Conservation (phyloP, 164 flowering plant species). For the Cinnamomum chago region DNA sequence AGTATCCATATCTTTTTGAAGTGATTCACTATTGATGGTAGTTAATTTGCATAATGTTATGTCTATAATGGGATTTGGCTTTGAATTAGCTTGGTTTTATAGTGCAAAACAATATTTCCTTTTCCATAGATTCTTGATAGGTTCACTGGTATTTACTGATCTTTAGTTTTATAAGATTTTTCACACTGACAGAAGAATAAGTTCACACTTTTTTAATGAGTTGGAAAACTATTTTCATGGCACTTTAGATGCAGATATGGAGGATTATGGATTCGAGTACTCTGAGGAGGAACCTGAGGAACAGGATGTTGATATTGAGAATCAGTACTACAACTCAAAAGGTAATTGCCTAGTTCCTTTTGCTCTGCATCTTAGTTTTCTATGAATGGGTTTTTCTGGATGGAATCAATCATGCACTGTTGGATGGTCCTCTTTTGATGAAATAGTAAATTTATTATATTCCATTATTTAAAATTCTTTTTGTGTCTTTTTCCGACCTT, state of each 20-base stretch:
- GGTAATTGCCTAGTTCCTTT: slow-evolving; percentile 35
- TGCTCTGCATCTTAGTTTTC: neutral
- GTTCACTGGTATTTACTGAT: neutral
- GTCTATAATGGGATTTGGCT: too few relatives aligned
- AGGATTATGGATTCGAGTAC: slow-evolving; percentile 98
- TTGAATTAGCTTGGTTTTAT: too few relatives aligned
- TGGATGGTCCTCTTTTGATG: too few relatives aligned
- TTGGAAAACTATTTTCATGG: too few relatives aligned
- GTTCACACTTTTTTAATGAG: neutral
- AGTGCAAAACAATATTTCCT: neutral
- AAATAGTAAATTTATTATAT: too few relatives aligned
- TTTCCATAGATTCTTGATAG: neutral
- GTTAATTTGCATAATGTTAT: neutral
- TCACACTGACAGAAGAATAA: neutral
- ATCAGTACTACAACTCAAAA: slow-evolving; percentile 97
- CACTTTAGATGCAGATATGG: slow-evolving; percentile 92
- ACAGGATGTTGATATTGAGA: slow-evolving; percentile 98
- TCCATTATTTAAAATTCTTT: too few relatives aligned
- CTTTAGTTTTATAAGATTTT: too few relatives aligned
- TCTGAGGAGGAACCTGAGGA: slow-evolving; percentile 98
- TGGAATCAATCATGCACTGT: too few relatives aligned
- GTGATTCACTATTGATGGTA: neutral
- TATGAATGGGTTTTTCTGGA: too few relatives aligned
- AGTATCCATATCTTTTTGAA: neutral
- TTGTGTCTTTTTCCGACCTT: too few relatives aligned